Base-by-base conservation (phyloP, 495 filamentous ascomycete species). In the Tetracladium setigerum region DNA sequence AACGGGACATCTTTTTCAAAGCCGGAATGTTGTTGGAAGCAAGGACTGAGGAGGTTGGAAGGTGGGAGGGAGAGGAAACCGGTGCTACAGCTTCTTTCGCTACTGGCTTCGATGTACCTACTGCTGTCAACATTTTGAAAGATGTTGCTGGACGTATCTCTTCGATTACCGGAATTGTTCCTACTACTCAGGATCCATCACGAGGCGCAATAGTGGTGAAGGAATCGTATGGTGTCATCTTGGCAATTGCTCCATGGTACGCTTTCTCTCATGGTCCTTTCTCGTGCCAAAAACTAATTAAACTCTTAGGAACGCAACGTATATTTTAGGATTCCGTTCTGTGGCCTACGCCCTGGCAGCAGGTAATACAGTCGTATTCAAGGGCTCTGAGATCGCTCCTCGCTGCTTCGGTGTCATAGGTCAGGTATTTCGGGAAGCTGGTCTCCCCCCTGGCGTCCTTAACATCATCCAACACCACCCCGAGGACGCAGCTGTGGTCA, bases 171-270 rank as follows among this genome's bases (percentile, higher is more conserved):
- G 85, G 87, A 2, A 62, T 62, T 10, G 72, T 89, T 24, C 84
- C 86, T 0, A 67, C 69, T 6, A 66, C 76, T 5, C 53, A 60
- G 1, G 61, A 78, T 16, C 65, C 76, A n/a, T 73, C 72, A 7
- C 68, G 67, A 31, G 70, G 72, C 13, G 82, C 83, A 0, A 69
- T 94, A 56, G 65, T 95, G n/a, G 65, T 79, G 40, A 85, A 82
- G 56, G 84, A 94, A 62, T 89, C 89, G 4, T 88, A 79, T 54
- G 89, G 89, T 15, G 87, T 92, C 19, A 66, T 90, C 2, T 68
- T 95, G 12, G 80, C 76, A 24, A 87, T 94, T 64, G 88, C 87
- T 15, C 88, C 90, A 24, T 95, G 90, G 86, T 87, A 70, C 54
- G 65, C 44, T 39, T 13, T 44, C 15, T 36, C 22, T n/a, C 17